Evolutionary conservation across 495 filamentous ascomycete genomes (phyloP).

Genomic region (Podospora australis): DNA sequence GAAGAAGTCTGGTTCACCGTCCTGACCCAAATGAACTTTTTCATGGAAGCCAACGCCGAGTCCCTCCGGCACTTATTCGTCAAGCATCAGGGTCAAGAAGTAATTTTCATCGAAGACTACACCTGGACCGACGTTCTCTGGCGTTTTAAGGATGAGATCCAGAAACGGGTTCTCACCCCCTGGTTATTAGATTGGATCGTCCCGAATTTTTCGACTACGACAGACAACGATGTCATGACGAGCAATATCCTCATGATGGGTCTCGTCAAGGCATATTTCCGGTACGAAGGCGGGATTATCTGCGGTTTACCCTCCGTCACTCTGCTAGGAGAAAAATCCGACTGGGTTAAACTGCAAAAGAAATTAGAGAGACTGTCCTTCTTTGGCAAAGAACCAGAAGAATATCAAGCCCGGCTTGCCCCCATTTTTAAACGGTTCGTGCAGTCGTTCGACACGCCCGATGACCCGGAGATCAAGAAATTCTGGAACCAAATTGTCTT

Average conservation of each 20-base stretch:
- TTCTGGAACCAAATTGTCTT: slow-evolving; percentile 41
- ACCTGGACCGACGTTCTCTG: slow-evolving; percentile 13
- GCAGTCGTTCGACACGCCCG: slow-evolving; percentile 27
- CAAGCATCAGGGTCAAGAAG: slow-evolving; percentile 34
- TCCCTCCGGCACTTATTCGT: slow-evolving; percentile 39
- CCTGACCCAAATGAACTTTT: slow-evolving; percentile 47
- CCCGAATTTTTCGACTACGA: slow-evolving; percentile 35
- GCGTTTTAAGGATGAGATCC: slow-evolving; percentile 23
- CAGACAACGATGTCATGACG: slow-evolving; percentile 23
- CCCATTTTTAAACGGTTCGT: slow-evolving; percentile 35
- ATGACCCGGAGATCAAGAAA: slow-evolving; percentile 19
- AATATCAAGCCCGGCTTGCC: slow-evolving; percentile 20
- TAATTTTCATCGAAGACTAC: slow-evolving; percentile 26
- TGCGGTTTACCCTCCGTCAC: slow-evolving; percentile 38
- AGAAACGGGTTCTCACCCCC: slow-evolving; percentile 18
- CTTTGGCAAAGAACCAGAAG: slow-evolving; percentile 32
- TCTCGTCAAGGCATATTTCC: slow-evolving; percentile 30
- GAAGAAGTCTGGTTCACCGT: slow-evolving; percentile 57
- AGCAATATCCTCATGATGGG: slow-evolving; percentile 38
- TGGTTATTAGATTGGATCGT: slow-evolving; percentile 28
- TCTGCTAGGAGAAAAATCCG: slow-evolving; percentile 26
- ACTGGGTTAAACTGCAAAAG: slow-evolving; percentile 30
- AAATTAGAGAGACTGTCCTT: slow-evolving; percentile 24
- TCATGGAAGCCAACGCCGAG: slow-evolving; percentile 45
- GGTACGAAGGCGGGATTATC: slow-evolving; percentile 14